phyloP scores from a whole-genome alignment of 371 early-diverging fungal genomes.

The Parasitella parasitica region DNA sequence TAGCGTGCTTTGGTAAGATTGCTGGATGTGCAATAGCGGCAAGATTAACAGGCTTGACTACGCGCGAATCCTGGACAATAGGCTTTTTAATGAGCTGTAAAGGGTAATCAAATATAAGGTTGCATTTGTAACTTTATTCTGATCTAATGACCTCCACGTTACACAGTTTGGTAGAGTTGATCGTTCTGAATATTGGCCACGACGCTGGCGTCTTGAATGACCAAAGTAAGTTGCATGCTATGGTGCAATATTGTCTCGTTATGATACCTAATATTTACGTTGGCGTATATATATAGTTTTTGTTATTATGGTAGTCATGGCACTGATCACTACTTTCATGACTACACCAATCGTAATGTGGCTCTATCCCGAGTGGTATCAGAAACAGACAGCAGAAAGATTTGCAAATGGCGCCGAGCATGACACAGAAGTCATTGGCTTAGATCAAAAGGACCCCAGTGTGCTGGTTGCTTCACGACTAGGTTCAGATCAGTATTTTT shows the following conservation, averaged over 20 bases:
- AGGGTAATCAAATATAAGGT: slow-evolving; percentile 49
- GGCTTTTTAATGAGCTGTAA: slow-evolving; percentile 96
- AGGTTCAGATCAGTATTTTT: background rate
- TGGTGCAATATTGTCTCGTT: background rate
- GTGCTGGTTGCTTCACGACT: background rate
- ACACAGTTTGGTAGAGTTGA: slow-evolving; percentile 81
- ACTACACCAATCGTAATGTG: slow-evolving; percentile 65
- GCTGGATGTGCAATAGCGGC: slow-evolving; percentile 80
- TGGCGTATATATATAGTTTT: slow-evolving; percentile 56
- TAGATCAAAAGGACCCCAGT: background rate
- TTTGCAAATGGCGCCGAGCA: background rate
- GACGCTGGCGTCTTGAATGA: slow-evolving; percentile 81
- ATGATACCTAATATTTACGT: background rate
- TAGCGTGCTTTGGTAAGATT: slow-evolving; percentile 87
- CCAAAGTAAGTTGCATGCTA: slow-evolving; percentile 31
- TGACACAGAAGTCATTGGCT: background rate
- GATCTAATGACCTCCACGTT: slow-evolving; percentile 21
- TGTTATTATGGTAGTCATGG: slow-evolving; percentile 91
- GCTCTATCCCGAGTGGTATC: slow-evolving; percentile 62
- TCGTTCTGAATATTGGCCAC: slow-evolving; percentile 90
- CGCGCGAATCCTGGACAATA: slow-evolving; percentile 84
- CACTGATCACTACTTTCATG: slow-evolving; percentile 78
- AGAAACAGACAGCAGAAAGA: slow-evolving; percentile 33
- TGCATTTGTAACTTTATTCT: slow-evolving; percentile 2
- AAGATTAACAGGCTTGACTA: slow-evolving; percentile 62